phyloP scores from a whole-genome alignment of 176 grass and related monocot species.

The Paspalum notatum region DNA sequence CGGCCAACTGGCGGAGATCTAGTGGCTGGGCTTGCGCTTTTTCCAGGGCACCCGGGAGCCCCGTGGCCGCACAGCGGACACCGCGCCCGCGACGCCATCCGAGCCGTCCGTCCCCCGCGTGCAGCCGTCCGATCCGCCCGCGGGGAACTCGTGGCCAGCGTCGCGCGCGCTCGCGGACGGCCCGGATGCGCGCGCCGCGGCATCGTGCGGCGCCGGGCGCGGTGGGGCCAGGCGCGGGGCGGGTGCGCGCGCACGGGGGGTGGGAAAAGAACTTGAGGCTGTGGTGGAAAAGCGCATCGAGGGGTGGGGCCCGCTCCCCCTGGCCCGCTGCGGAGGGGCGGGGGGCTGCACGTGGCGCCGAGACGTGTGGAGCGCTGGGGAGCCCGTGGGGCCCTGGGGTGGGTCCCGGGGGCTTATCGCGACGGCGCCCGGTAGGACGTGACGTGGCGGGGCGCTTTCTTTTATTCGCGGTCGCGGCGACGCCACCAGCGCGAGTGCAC shows the following conservation, averaged over 20 bases:
- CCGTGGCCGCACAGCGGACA: constrained; percentile 57
- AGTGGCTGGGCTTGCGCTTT: constrained; percentile 68
- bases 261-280: constrained; percentile 35
- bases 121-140: constrained; percentile 11
- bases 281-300: constrained; percentile 61
- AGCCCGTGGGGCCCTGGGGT: not conserved
- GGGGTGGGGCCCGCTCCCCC: constrained; percentile 43
- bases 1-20: constrained; percentile 48
- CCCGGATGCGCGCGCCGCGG: not conserved
- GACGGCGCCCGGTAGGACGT: constrained; percentile 6
- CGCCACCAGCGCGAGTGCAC: too few relatives aligned
- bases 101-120: not conserved
- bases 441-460: constrained; percentile 32
- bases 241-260: too few relatives aligned
- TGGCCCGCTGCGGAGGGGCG: too few relatives aligned
- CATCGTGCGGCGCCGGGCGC: not conserved
- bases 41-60: constrained; percentile 24
- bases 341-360: constrained; percentile 9
- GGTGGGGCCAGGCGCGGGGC: not conserved
- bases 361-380: too few relatives aligned
- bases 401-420: constrained; percentile 12
- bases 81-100: not conserved
- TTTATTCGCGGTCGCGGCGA: constrained; percentile 20
- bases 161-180: not conserved
- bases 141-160: constrained; percentile 46